phyloP scores from a whole-genome alignment of 768 basidiomycete genomes.

The Tricholoma hemisulphureum region DNA sequence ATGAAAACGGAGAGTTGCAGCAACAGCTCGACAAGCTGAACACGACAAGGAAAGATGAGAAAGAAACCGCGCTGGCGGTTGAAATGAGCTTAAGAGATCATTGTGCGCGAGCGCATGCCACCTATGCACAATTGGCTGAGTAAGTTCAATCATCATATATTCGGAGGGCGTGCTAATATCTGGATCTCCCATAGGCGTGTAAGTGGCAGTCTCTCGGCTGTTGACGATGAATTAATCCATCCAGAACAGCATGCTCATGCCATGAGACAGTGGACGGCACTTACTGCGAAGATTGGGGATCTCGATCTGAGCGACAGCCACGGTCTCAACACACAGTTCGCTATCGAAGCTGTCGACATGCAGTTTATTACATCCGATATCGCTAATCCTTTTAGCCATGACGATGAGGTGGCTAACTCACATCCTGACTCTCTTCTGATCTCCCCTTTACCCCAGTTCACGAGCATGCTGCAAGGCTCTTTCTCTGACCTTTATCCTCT shows the following conservation, averaged over 20 bases:
- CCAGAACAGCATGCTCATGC: background rate
- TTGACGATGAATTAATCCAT: background rate
- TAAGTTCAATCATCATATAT: conserved; percentile 27
- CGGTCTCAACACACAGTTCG: conserved; percentile 4
- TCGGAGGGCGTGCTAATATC: background rate
- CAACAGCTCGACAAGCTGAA: conserved; percentile 41
- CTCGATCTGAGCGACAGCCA: background rate
- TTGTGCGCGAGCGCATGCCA: conserved; percentile 44
- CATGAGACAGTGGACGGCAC: background rate
- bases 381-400: conserved; percentile 32
- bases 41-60: conserved; percentile 45
- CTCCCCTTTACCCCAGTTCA: conserved; percentile 45
- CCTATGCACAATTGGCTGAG: conserved; percentile 40
- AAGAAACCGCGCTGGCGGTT: conserved; percentile 47
- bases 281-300: background rate
- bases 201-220: conserved; percentile 15
- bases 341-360: background rate
- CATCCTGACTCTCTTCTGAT: conserved; percentile 36
- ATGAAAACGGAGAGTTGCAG: conserved; percentile 36
- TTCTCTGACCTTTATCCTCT: conserved; percentile 30
- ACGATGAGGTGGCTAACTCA: conserved; percentile 29
- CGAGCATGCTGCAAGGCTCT: conserved; percentile 30
- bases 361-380: conserved; percentile 23
- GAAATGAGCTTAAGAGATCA: conserved; percentile 56
- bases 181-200: conserved; percentile 27